phyloP scores from a whole-genome alignment of 176 grass and related monocot genomes.

The Lolium perenne region DNA sequence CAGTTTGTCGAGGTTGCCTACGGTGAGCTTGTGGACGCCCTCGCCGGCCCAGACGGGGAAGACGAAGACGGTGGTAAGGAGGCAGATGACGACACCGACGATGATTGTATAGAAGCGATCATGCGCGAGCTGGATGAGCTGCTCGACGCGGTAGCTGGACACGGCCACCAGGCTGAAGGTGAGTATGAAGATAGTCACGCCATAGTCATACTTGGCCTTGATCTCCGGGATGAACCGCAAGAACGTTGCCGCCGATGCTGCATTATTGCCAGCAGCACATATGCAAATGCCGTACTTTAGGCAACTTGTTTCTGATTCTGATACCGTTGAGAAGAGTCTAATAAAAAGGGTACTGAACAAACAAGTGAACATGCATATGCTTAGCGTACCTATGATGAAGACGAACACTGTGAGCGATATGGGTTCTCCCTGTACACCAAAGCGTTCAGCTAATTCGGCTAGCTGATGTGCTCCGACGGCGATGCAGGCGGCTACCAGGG shows the following conservation, averaged over 20 bases:
- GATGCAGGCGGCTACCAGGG: slow-evolving; percentile 61
- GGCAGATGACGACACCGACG: slow-evolving; percentile 74
- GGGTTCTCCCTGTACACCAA: slow-evolving; percentile 64
- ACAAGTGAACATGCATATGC: no score
- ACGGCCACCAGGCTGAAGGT: slow-evolving; percentile 96
- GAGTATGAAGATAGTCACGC: slow-evolving; percentile 93
- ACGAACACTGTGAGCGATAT: slow-evolving; percentile 72
- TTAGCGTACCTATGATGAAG: slow-evolving; percentile 63
- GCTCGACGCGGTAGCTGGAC: slow-evolving; percentile 87
- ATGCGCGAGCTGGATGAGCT: slow-evolving; percentile 74
- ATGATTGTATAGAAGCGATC: slow-evolving; percentile 68
- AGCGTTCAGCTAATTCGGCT: slow-evolving; percentile 47
- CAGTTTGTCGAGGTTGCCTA: slow-evolving; percentile 71
- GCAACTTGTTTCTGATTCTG: not conserved
- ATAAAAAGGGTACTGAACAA: not conserved
- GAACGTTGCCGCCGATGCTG: slow-evolving; percentile 86
- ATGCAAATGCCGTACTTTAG: not conserved
- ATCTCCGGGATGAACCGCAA: slow-evolving; percentile 92
- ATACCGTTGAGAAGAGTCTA: not conserved
- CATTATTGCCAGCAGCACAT: not conserved
- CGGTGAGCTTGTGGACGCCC: slow-evolving; percentile 70
- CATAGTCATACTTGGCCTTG: slow-evolving; percentile 95
- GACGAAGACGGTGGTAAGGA: slow-evolving; percentile 65
- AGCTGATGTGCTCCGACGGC: slow-evolving; percentile 70
- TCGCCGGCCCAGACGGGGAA: slow-evolving; percentile 88